phyloP scores from a whole-genome alignment of 2,329 filamentous ascomycete genomes.

The Aaosphaeria pasadenensis region DNA sequence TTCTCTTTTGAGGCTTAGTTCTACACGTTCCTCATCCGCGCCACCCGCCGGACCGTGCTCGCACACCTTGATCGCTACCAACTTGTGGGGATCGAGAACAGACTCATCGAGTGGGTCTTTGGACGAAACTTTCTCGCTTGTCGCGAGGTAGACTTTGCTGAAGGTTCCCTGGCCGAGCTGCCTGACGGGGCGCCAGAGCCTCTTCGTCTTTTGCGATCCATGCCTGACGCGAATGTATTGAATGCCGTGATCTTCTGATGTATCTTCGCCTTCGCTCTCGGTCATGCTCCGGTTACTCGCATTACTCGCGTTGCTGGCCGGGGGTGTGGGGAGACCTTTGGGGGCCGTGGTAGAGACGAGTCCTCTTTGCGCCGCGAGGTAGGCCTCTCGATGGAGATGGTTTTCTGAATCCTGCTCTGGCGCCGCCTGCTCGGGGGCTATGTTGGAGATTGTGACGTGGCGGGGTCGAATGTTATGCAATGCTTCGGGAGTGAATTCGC shows the following conservation, averaged over 20 bases:
- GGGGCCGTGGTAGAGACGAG: slow-evolving; percentile 57
- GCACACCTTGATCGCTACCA: slow-evolving; percentile 94
- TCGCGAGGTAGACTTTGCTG: slow-evolving; percentile 88
- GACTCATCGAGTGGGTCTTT: slow-evolving; percentile 45
- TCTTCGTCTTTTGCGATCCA: slow-evolving; percentile 66
- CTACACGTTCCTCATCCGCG: slow-evolving; percentile 87
- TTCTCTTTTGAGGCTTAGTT: slow-evolving; percentile 90
- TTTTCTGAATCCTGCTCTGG: slow-evolving; percentile 50
- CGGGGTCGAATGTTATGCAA: slow-evolving; percentile 64
- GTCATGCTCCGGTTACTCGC: slow-evolving; percentile 53
- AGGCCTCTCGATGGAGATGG: slow-evolving; percentile 70
- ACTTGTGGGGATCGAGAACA: slow-evolving; percentile 64
- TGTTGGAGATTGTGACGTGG: slow-evolving; percentile 63
- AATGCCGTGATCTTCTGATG: slow-evolving; percentile 41
- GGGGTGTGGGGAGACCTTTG: slow-evolving; percentile 65
- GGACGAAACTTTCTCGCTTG: slow-evolving; percentile 61
- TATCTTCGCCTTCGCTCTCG: slow-evolving; percentile 53
- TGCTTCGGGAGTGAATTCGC: slow-evolving; percentile 79
- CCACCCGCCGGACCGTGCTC: slow-evolving; percentile 92
- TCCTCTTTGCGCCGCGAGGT: slow-evolving; percentile 76
- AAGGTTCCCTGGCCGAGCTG: slow-evolving; percentile 91
- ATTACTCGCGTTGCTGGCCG: slow-evolving; percentile 55
- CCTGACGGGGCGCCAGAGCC: slow-evolving; percentile 77
- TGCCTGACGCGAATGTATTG: slow-evolving; percentile 47
- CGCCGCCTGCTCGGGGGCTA: slow-evolving; percentile 40